Percentiles rank a stretch among this genome's conserved stretches.
phyloP scores from a whole-genome alignment of 1,139 yeast species.

The Candida tunisiensis region DNA sequence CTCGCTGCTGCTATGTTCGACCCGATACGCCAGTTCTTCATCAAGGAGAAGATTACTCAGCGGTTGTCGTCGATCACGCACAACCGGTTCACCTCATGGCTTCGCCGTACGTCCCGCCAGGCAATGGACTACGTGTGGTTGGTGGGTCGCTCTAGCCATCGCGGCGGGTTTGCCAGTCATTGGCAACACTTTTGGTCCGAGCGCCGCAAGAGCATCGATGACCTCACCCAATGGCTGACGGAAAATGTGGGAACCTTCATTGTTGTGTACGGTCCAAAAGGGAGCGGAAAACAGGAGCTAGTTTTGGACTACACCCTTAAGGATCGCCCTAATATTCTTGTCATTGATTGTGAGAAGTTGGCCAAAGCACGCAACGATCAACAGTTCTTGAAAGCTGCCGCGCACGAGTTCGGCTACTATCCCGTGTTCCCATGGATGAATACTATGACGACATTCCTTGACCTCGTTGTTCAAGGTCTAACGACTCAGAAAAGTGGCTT shows the following conservation, averaged over 20 bases:
- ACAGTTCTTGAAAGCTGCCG: constrained; percentile 46
- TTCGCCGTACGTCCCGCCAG: constrained; percentile 9
- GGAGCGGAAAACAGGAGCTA: constrained; percentile 78
- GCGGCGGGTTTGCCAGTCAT: constrained; percentile 8
- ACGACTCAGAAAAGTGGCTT: constrained; percentile 93
- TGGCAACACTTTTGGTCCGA: constrained; percentile 49
- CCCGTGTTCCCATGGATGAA: constrained; percentile 93
- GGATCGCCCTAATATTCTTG: constrained; percentile 40
- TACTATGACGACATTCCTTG: constrained; percentile 60
- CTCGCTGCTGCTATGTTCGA: constrained; percentile 78
- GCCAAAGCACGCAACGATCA: constrained; percentile 62
- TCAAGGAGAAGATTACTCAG: constrained; percentile 50
- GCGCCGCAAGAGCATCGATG: constrained; percentile 47
- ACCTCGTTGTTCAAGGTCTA: constrained; percentile 73
- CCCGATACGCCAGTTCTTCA: constrained; percentile 74
- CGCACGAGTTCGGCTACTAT: constrained; percentile 71
- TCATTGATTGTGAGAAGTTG: constrained; percentile 64
- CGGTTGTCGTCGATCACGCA: constrained; percentile 6
- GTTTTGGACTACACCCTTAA: constrained; percentile 54
- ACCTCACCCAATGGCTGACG: constrained; percentile 55
- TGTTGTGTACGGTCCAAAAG: constrained; percentile 82
- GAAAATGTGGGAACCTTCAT: constrained; percentile 78
- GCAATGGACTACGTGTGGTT: constrained; percentile 3
- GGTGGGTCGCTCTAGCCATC: not conserved
- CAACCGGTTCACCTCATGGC: constrained; percentile 4